Conservation (phyloP, 305 asterid genomes). For the Fraxinus paxiana region DNA sequence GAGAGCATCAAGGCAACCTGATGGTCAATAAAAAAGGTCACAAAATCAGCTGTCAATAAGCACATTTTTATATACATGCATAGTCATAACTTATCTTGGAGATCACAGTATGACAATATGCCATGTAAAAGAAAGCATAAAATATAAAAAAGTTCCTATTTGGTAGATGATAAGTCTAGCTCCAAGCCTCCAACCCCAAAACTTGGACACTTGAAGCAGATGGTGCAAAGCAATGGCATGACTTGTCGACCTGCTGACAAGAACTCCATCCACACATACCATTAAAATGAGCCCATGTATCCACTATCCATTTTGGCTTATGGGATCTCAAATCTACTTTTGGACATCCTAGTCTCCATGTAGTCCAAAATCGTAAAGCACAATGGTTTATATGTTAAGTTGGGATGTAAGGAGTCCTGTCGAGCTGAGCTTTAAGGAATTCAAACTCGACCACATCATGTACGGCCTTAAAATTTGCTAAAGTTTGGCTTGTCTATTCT, state of each 20-base stretch:
- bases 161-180: not conserved
- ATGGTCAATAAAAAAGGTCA: slow-evolving; percentile 17
- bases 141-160: not conserved
- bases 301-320: not conserved
- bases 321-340: not conserved
- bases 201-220: not conserved
- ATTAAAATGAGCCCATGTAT: not conserved
- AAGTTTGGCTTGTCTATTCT: not conserved
- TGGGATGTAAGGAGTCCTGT: not conserved
- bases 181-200: not conserved
- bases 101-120: not conserved
- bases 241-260: not conserved
- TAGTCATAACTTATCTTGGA: not conserved
- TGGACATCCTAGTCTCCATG: not conserved
- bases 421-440: not conserved
- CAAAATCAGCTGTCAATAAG: slow-evolving; percentile 5
- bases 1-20: slow-evolving; percentile 95
- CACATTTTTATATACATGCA: not conserved
- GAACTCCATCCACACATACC: not conserved
- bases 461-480: not conserved
- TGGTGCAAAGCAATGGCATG: not conserved
- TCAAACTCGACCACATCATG: not conserved
- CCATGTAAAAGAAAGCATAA: not conserved
- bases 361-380: not conserved
- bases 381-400: not conserved